Evolutionary conservation across 139 green algal species (phyloP), one percentile per base, ranked within the genome.

Genomic region (Tetradesmus obliquus): DNA sequence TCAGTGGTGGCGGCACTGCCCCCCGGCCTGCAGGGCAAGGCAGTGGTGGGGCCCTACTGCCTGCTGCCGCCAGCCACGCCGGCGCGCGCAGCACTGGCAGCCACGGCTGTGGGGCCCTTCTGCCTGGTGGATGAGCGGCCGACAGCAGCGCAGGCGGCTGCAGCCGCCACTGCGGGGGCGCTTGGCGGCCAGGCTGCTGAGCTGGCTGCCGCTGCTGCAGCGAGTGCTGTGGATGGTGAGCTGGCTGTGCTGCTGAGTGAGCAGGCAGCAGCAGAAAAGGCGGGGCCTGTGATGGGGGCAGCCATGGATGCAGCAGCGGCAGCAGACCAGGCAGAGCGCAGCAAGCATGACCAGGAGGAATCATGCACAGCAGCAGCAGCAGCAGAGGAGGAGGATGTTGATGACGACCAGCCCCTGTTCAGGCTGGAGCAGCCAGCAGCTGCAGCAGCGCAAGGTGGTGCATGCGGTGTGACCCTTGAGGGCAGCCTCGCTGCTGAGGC

Each of bases 401-500:
- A 5, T 45, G 32, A 45, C 32, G 32, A 45, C 32, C 32, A 45
- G 32, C 79, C 79, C 12, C 3, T 58, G 45, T 84, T 84, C 79
- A 57, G 45, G 32, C n/a, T 84, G 79, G 32, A 55, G n/a, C 79
- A 55, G 9, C 74, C 8, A 82, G 5, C 45, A 84, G 45, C 79
- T n/a, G 79, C 10, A 6, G 9, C 51, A 9, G 62, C 8, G 66
- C 12, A 13, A 55, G 85, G 66, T 82, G 82, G 19, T 32, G 55
- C 15, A 69, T 66, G 66, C 69, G 55, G 19, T 17, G 55, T 32
- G 51, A 87, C 55, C 22, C 57, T 55, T 69, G 86, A 84, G 53
- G 71, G 86, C 2, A 55, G 19, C 12, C 71, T 90, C 45, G 86
- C 86, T 60, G 86, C 86, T n/a, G 71, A 90, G 60, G 86, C 71